These are phyloP conservation scores for Podaxis mareebaensis DNA, from an alignment of 768 basidiomycete genomes.

Conservation along the genomic window DNA sequence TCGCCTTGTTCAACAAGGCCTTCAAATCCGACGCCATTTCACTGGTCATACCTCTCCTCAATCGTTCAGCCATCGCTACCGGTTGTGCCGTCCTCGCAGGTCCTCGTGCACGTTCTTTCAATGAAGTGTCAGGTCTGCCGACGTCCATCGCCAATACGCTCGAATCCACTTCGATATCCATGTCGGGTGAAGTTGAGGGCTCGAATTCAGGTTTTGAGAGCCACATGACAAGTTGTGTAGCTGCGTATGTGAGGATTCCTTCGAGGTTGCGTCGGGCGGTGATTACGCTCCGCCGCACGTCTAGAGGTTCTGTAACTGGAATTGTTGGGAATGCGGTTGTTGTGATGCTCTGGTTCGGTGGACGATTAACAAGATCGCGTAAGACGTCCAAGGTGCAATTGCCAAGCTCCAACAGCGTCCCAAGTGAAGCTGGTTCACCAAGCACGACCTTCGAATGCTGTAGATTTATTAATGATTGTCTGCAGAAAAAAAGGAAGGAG, in stretches of 20 bases:
- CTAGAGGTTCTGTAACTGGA: conserved; percentile 36
- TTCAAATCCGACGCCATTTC: conserved; percentile 78
- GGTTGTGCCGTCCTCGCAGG: conserved; percentile 38
- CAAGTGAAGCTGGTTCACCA: conserved; percentile 80
- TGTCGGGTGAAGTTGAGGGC: conserved; percentile 31
- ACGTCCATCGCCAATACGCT: conserved; percentile 38
- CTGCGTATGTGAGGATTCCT: conserved; percentile 64
- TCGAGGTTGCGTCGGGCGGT: conserved; percentile 68
- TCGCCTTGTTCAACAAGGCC: conserved; percentile 63
- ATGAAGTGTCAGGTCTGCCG: conserved; percentile 23
- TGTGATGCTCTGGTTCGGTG: conserved; percentile 55
- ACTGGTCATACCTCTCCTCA: conserved; percentile 76
- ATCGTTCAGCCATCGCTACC: conserved; percentile 58
- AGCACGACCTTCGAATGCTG: conserved; percentile 87
- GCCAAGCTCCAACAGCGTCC: conserved; percentile 84
- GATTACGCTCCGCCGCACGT: conserved; percentile 57
- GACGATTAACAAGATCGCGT: conserved; percentile 62
- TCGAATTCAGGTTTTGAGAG: conserved; percentile 73
- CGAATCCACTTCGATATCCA: conserved; percentile 40
- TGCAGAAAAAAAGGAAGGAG: not conserved
- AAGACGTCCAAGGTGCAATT: conserved; percentile 77
- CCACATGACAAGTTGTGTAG: conserved; percentile 81
- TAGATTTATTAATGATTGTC: conserved; percentile 3
- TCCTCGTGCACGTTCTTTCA: conserved; percentile 39
- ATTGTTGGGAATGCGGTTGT: conserved; percentile 27